These are phyloP conservation scores for Fusarium sp. DNA, from an alignment of 2,329 filamentous ascomycete genomes.

Conservation along the genomic window DNA sequence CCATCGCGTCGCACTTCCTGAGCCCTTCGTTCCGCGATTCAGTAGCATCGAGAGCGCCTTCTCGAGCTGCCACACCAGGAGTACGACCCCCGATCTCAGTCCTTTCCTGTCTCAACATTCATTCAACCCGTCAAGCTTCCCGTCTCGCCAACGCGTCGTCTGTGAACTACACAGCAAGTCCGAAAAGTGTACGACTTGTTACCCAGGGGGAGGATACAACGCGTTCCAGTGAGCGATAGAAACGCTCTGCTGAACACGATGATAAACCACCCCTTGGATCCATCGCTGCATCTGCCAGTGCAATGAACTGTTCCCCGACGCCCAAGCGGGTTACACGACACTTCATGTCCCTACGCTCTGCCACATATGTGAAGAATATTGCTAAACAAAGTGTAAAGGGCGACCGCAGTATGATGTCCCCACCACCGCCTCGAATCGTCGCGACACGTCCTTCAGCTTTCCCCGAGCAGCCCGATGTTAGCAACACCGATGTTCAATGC, in stretches of 20 bases:
- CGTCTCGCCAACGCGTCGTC: slow-evolving; percentile 47
- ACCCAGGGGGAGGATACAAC: slow-evolving; percentile 43
- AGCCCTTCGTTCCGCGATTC: slow-evolving; percentile 80
- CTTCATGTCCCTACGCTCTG: slow-evolving; percentile 59
- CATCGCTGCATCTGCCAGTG: slow-evolving; percentile 46
- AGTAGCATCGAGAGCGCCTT: slow-evolving; percentile 66
- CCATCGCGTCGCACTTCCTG: slow-evolving; percentile 79
- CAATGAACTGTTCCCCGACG: slow-evolving; percentile 37
- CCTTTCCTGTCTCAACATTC: slow-evolving; percentile 47
- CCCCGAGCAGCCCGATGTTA: slow-evolving; percentile 79
- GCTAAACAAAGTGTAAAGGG: slow-evolving; percentile 63
- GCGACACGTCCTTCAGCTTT: slow-evolving; percentile 76
- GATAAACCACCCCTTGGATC: slow-evolving; percentile 28
- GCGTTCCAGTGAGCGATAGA: slow-evolving; percentile 47
- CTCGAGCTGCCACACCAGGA: slow-evolving; percentile 76
- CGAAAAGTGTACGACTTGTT: slow-evolving; percentile 60
- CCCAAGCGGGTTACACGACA: slow-evolving; percentile 50
- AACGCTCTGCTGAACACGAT: slow-evolving; percentile 38
- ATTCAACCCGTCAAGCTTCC: slow-evolving; percentile 33
- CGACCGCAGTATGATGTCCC: slow-evolving; percentile 58
- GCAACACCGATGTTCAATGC: slow-evolving; percentile 71
- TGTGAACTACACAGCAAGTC: slow-evolving; percentile 46
- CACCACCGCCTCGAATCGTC: slow-evolving; percentile 69
- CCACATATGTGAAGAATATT: slow-evolving; percentile 58
- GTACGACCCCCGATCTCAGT: slow-evolving; percentile 61